Evolutionary conservation across 768 basidiomycete genomes (phyloP), one percentile per base, ranked within the genome.

Genomic region (Plicaturopsis crispa): DNA sequence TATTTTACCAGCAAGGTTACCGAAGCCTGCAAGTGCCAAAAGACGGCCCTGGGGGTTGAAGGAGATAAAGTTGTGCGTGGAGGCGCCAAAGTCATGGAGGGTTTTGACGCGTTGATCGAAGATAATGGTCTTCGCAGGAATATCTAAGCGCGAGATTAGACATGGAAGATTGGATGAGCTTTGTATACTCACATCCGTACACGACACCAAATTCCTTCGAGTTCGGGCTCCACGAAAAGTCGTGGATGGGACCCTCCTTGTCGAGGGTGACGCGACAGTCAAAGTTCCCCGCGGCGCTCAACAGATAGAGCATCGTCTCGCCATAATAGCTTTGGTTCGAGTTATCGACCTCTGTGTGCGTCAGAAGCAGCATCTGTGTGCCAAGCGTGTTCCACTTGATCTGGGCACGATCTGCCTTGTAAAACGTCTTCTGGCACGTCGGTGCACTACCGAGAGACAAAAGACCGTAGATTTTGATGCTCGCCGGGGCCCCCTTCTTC

Each of bases 241-340:
- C 96, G 52, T 96, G 92, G 45, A 99, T 90, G 1, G 92, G 92
- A 1, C 96, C 96, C 44, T 98, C 94, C 66, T 96, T 97, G 63
- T 96, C 92, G 49, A 88, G 65, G 1, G 72, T 65, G 19, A 98
- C 85, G 20, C 90, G 72, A 54, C 88, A 90, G 55, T 97, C 93
- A 50, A 92, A 97, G 49, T 90, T 87, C 12, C 94, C 93, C 6
- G 89, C 84, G 13, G 91, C 80, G 46, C 83, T 91, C 45, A 98
- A 75, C 11, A 97, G 72, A 62, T 94, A 97, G 52, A 99, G 66
- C 37, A 89, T 88, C 2, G 93, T 96, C 67, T 98, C 94, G 38
- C 96, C 96, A 48, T 98, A 99, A 60, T 99, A 99, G 52, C 84
- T 92, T 74, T 88, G 96, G 60, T 94, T 94, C 33, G 88, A 84